Evolutionary conservation across 331 rosid genomes (phyloP), one percentile per base, ranked within the genome.

Genomic region (Quercus phellos): DNA sequence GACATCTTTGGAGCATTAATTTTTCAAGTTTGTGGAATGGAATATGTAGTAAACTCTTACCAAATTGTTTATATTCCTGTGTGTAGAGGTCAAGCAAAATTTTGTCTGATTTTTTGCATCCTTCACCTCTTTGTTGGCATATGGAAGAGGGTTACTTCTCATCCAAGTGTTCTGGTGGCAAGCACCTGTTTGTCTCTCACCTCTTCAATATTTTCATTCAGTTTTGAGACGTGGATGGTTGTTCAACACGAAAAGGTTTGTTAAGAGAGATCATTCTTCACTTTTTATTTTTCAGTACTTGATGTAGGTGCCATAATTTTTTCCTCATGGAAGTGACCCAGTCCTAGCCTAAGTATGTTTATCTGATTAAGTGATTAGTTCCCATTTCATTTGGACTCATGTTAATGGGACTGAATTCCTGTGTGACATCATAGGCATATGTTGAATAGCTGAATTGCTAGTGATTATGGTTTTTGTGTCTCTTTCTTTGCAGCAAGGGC

Each of bases 161-260:
- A 81, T 83, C 90, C 88, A 43, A 94, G 91, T 82, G 61, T 90
- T 75, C 85, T 89, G 81, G 73, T 84, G 77, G 84, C 91, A 24
- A 85, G 89, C 79, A 80, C 84, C 73, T 92, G 84, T 77, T 87
- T 91, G 82, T 88, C 94, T 46, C 85, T 93, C 80, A 80, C 97
- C 50, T 83, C 83, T 85, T 85, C 91, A 21, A 82, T 89, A 77
- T 90, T 85, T 79, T 92, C 90, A 4, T 86, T 92, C 82, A 82
- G 91, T 83, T 95, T 92, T 30, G 94, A 93, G 92, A 84, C 88
- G 12, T 90, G 94, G 99, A 90, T 95, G 98, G 91, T 91, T 24
- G 79, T 83, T 84, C 93, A 91, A 84, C 96, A 93, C 53, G 96
- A 93, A 75, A 85, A 95, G 92, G 99, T 94, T 81, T 77, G 87